phyloP scores from a whole-genome alignment of 1,284 basidiomycete genomes.

The Sporisorium scitamineum region DNA sequence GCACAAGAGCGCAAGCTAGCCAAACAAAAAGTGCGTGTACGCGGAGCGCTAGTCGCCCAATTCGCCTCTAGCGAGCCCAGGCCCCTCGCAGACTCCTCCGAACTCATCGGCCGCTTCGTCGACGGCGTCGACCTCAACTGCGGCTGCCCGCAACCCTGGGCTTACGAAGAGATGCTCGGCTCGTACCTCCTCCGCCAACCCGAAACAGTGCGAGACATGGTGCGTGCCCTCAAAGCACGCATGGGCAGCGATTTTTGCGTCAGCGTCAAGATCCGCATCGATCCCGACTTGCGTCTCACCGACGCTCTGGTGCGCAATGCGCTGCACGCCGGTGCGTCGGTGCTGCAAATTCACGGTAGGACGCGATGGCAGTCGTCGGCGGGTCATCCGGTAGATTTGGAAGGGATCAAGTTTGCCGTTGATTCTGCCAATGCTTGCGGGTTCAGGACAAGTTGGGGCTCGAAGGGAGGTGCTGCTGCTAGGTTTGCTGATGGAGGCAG shows the following conservation, averaged over 20 bases:
- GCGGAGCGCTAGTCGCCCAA: conserved; percentile 74
- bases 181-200: conserved; percentile 75
- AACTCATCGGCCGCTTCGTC: conserved; percentile 72
- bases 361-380: conserved; percentile 73
- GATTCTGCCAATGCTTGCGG: conserved; percentile 69
- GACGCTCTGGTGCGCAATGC: conserved; percentile 73
- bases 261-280: conserved; percentile 75
- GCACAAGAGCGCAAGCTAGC: conserved; percentile 9
- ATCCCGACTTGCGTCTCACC: conserved; percentile 72
- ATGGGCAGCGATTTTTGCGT: conserved; percentile 74
- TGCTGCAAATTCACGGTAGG: conserved; percentile 75
- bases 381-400: conserved; percentile 73
- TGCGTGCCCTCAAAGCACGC: conserved; percentile 73
- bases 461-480: conserved; percentile 41
- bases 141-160: conserved; percentile 69
- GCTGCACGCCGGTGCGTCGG: conserved; percentile 71
- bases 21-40: conserved; percentile 64
- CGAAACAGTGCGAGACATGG: conserved; percentile 74
- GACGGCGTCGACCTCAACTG: conserved; percentile 76
- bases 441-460: conserved; percentile 48
- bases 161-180: conserved; percentile 73
- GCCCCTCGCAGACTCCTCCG: conserved; percentile 74
- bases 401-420: conserved; percentile 73
- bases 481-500: conserved; percentile 54
- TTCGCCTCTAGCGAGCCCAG: conserved; percentile 73